A percentile compares a stretch with the other conserved stretches of the same genome.
These are phyloP conservation scores for Escallonia rubra DNA, from an alignment of 129 eudicot genomes.

Conservation along the genomic window DNA sequence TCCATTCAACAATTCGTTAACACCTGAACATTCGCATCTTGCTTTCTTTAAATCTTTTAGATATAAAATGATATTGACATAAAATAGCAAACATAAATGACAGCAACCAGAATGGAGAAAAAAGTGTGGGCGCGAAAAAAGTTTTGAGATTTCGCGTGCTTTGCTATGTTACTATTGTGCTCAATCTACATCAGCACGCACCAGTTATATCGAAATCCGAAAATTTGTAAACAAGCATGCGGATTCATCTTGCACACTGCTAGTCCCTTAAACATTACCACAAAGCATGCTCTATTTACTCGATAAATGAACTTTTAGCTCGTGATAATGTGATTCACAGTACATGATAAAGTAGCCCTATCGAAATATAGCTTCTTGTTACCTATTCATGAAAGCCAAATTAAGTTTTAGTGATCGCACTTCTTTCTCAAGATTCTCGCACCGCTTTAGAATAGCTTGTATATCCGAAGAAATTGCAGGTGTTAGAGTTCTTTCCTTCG, in stretches of 20 bases:
- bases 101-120: too few relatives aligned
- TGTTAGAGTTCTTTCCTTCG: slow-evolving; percentile 70
- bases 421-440: slow-evolving; percentile 93
- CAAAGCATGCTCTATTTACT: not conserved
- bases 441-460: slow-evolving; percentile 69
- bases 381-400: slow-evolving; percentile 88
- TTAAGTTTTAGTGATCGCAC: slow-evolving; percentile 81
- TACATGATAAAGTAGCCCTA: not conserved
- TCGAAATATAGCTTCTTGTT: not conserved
- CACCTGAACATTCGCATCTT: not conserved
- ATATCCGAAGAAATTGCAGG: slow-evolving; percentile 72
- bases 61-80: too few relatives aligned
- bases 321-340: not conserved
- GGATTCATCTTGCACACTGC: not conserved
- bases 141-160: too few relatives aligned
- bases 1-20: not conserved
- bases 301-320: not conserved
- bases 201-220: too few relatives aligned
- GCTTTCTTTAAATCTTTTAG: too few relatives aligned
- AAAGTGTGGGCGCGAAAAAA: too few relatives aligned
- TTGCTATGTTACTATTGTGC: too few relatives aligned
- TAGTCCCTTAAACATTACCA: too few relatives aligned
- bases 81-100: too few relatives aligned
- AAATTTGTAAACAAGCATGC: too few relatives aligned
- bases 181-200: too few relatives aligned